Conservation (phyloP, 345 rosid species). For the Salix viminalis region DNA sequence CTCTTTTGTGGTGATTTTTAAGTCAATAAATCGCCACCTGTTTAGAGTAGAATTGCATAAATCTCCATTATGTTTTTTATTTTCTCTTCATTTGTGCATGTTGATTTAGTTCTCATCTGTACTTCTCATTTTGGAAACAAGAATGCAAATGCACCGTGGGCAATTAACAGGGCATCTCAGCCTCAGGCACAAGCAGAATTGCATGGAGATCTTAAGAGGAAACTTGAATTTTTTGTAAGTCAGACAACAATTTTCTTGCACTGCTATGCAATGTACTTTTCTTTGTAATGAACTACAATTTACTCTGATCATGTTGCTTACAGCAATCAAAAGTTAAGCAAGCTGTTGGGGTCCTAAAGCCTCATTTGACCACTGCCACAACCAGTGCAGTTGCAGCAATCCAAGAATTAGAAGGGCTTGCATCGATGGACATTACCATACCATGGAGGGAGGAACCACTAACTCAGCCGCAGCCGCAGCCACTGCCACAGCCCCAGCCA, state of each 20-base stretch:
- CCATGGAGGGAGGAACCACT: slow-evolving; percentile 29
- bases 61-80: neutral
- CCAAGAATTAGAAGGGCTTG: slow-evolving; percentile 62
- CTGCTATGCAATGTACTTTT: neutral
- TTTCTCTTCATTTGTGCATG: neutral
- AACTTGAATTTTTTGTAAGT: slow-evolving; percentile 63
- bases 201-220: slow-evolving; percentile 51
- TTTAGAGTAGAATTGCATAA: neutral
- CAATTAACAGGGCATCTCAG: slow-evolving; percentile 17
- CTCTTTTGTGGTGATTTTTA: neutral
- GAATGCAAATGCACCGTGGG: slow-evolving; percentile 10
- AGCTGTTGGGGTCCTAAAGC: slow-evolving; percentile 43
- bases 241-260: neutral
- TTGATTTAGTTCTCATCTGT: neutral
- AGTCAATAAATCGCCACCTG: neutral
- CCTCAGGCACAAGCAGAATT: slow-evolving; percentile 21
- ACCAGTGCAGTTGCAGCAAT: slow-evolving; percentile 41
- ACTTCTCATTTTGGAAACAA: slow-evolving; percentile 17
- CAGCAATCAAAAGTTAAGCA: slow-evolving; percentile 62
- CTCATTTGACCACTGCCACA: slow-evolving; percentile 33
- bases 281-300: neutral
- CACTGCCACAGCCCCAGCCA: neutral
- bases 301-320: slow-evolving; percentile 13
- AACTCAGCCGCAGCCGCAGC: neutral
- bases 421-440: slow-evolving; percentile 34